phyloP scores from a whole-genome alignment of 2,329 filamentous ascomycete genomes.

The Huntiella abstrusa region DNA sequence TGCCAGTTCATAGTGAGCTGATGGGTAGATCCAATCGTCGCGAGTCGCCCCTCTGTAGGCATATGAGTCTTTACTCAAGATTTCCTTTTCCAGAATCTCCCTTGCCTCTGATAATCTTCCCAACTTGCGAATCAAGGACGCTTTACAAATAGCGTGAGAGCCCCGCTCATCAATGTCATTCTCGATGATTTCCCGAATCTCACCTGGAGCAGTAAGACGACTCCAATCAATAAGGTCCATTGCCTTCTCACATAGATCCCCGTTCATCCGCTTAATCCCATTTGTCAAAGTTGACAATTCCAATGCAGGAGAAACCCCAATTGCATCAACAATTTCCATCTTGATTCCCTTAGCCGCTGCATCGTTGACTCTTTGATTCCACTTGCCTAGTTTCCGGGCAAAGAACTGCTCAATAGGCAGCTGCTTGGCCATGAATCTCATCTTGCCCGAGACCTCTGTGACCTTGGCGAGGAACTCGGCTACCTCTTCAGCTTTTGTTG shows the following conservation, averaged over 20 bases:
- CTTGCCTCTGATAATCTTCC: conserved; percentile 46
- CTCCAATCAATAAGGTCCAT: conserved; percentile 44
- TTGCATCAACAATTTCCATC: conserved; percentile 55
- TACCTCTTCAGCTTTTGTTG: conserved; percentile 41
- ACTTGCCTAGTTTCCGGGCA: conserved; percentile 67
- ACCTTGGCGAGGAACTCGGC: conserved; percentile 54
- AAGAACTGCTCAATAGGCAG: conserved; percentile 82
- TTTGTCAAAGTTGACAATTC: conserved; percentile 96
- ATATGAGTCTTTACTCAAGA: conserved; percentile 41
- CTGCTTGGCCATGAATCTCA: conserved; percentile 74
- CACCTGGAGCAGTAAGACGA: conserved; percentile 31
- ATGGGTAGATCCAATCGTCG: conserved; percentile 54
- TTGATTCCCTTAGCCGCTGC: conserved; percentile 39
- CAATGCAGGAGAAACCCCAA: conserved; percentile 61
- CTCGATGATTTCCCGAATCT: conserved; percentile 24
- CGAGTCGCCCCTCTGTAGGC: conserved; percentile 39
- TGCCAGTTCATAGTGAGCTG: conserved; percentile 72
- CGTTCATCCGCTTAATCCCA: conserved; percentile 63
- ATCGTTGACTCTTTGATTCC: conserved; percentile 44
- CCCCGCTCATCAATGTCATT: conserved; percentile 41
- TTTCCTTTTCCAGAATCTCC: conserved; percentile 39
- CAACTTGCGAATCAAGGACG: conserved; percentile 45
- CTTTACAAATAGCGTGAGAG: conserved; percentile 46
- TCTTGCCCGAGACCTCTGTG: conserved; percentile 59
- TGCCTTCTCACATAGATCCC: conserved; percentile 42